A percentile compares a stretch with the other conserved stretches of the same genome.
Evolutionary conservation across 2,329 filamentous ascomycete genomes (phyloP).

Genomic region (Clonostachys chloroleuca): DNA sequence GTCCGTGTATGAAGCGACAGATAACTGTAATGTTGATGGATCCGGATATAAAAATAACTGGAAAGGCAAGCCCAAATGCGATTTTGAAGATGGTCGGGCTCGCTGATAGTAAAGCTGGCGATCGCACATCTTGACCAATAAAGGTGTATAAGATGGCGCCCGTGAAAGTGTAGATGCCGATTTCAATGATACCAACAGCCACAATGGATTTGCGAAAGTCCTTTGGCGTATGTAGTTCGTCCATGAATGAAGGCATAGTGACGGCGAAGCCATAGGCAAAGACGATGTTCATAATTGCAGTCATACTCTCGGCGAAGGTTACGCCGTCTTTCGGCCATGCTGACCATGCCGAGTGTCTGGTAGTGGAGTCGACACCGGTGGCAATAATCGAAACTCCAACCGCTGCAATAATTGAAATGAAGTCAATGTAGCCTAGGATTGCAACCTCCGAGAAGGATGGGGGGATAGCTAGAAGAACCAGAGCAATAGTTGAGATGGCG

Average conservation of each 20-base stretch:
- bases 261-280: slow-evolving; percentile 61
- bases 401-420: slow-evolving; percentile 57
- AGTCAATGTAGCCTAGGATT: slow-evolving; percentile 37
- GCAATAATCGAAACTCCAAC: slow-evolving; percentile 40
- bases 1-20: slow-evolving; percentile 39
- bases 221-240: slow-evolving; percentile 42
- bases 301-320: slow-evolving; percentile 50
- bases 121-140: slow-evolving; percentile 57
- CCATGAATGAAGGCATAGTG: slow-evolving; percentile 47
- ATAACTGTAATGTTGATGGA: slow-evolving; percentile 58
- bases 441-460: slow-evolving; percentile 36
- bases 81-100: slow-evolving; percentile 55
- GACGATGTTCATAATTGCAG: slow-evolving; percentile 65
- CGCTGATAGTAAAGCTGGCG: slow-evolving; percentile 65
- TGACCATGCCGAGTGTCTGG: slow-evolving; percentile 40
- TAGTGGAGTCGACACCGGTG: slow-evolving; percentile 60
- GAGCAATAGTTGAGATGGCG: slow-evolving; percentile 37
- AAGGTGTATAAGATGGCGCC: slow-evolving; percentile 67
- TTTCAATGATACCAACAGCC: slow-evolving; percentile 57
- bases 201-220: slow-evolving; percentile 52
- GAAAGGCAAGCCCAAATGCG: slow-evolving; percentile 65
- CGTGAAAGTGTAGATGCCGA: slow-evolving; percentile 61
- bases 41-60: slow-evolving; percentile 71
- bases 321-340: slow-evolving; percentile 39
- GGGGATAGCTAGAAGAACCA: slow-evolving; percentile 38